A percentile compares a stretch with the other conserved stretches of the same genome.
Evolutionary conservation across 1,284 basidiomycete genomes (phyloP).

Genomic region (Trametes sp.): DNA sequence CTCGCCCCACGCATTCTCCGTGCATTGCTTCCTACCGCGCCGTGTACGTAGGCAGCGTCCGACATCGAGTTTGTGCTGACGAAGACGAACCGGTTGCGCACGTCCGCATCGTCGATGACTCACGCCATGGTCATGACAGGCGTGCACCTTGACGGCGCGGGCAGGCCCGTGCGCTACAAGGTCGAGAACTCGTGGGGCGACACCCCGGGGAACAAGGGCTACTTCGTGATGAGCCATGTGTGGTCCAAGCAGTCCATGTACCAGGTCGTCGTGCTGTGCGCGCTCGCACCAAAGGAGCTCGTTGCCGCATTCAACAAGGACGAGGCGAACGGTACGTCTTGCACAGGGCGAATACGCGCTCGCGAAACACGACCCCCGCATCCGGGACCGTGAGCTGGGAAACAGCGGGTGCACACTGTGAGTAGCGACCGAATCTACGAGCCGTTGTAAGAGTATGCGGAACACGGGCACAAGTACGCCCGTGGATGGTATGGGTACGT

Average conservation of each 20-base stretch:
- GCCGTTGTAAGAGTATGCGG: too few relatives aligned
- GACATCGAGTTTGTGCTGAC: constrained; percentile 64
- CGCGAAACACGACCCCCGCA: too few relatives aligned
- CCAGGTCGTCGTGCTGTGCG: constrained; percentile 87
- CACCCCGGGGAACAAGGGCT: constrained; percentile 84
- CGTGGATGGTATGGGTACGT: too few relatives aligned
- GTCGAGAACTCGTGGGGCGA: constrained; percentile 97
- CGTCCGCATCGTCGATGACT: constrained; percentile 88
- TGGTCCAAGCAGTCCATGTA: constrained; percentile 96
- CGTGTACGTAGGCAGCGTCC: constrained; percentile 55
- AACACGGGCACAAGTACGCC: too few relatives aligned
- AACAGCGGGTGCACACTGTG: too few relatives aligned
- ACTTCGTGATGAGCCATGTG: constrained; percentile 88
- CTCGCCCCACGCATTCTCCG: constrained; percentile 1
- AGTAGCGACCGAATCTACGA: too few relatives aligned
- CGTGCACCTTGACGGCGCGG: constrained; percentile 83
- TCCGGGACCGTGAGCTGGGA: too few relatives aligned
- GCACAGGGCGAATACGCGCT: too few relatives aligned
- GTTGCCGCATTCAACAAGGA: constrained; percentile 78
- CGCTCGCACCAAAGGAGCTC: constrained; percentile 80
- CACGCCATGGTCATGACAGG: constrained; percentile 95
- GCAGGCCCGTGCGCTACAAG: constrained; percentile 87
- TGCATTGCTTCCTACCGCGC: background rate
- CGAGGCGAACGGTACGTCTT: constrained; percentile 60
- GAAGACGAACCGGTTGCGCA: constrained; percentile 87